Base-by-base conservation (phyloP, 495 filamentous ascomycete genomes). In the Penicillium cinerascens region DNA sequence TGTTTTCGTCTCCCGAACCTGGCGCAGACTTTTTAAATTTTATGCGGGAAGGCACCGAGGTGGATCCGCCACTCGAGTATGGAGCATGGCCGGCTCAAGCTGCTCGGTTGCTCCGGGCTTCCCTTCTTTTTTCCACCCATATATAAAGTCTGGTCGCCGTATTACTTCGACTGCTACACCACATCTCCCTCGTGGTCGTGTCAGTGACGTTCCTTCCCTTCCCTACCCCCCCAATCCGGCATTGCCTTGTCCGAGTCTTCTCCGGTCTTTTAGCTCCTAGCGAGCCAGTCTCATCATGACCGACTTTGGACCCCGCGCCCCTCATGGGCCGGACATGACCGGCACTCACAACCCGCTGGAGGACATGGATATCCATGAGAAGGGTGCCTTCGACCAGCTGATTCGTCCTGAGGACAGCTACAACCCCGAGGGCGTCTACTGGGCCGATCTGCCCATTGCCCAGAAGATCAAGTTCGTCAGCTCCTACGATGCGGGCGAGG, bases 391-490 rank as follows among this genome's bases (percentile, higher is more conserved):
- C 72, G 74, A 83, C 56, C 75, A 81, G 26, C 68, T 92, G 36
- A 84, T 91, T 51, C 84, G 83, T 22, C 91, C 91, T 4, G 87
- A 92, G 55, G 91, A 96, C 71, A 85, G 79, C 62, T 95, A 92
- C 67, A 86, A 84, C 41, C 61, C 67, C 23, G 78, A 91, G n/a
- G 91, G 91, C 49, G 75, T 78, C 49, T 96, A 96, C 76, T 96
- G 89, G 89, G 91, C 89, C 10, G 91, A 96, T 69, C 69, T 96
- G 42, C 80, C 82, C 16, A 58, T 89, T 38, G 51, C 63, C 49
- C 64, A 89, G 70, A 83, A 85, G 56, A 59, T 89, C 55, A 70
- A 75, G 41, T 96, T 96, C 70, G 83, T 93, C 64, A 78, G 69
- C 67, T 78, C 78, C 23, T 78, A 86, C 60, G 83, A 93, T 66